Evolutionary conservation across 495 filamentous ascomycete genomes (phyloP).

Genomic region (Penicillium paxilli): DNA sequence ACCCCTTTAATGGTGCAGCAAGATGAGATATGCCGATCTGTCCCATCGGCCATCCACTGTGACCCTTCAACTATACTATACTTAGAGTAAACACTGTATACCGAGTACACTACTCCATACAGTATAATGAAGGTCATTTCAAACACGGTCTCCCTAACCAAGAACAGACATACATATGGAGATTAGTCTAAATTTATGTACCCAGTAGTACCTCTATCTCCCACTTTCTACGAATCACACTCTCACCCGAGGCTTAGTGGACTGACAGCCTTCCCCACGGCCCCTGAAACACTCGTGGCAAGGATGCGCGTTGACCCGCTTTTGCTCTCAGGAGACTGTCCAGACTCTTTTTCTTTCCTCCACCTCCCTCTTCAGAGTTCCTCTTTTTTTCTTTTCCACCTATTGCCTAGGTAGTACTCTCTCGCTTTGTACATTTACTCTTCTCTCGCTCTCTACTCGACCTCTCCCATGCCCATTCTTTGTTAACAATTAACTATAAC

Average conservation of each 20-base stretch:
- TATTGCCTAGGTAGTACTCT: background rate
- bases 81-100: no score
- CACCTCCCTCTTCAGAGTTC: no score
- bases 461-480: conserved; percentile 10
- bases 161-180: no score
- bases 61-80: no score
- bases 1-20: background rate
- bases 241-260: background rate
- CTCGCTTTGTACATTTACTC: conserved; percentile 4
- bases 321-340: conserved; percentile 22
- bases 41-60: background rate
- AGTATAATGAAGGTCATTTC: no score
- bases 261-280: background rate
- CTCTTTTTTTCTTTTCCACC: conserved; percentile 11
- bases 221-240: no score
- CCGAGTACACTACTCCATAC: no score
- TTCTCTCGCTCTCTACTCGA: conserved; percentile 2
- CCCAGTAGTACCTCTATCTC: no score
- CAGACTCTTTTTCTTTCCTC: no score
- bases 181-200: no score
- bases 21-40: background rate
- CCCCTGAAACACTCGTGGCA: conserved; percentile 31
- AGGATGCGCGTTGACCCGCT: conserved; percentile 20
- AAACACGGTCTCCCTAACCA: no score
- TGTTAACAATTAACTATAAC: conserved; percentile 8